These are phyloP conservation scores for Phaeosphaeria sp. DNA, from an alignment of 2,329 filamentous ascomycete genomes.

Conservation along the genomic window DNA sequence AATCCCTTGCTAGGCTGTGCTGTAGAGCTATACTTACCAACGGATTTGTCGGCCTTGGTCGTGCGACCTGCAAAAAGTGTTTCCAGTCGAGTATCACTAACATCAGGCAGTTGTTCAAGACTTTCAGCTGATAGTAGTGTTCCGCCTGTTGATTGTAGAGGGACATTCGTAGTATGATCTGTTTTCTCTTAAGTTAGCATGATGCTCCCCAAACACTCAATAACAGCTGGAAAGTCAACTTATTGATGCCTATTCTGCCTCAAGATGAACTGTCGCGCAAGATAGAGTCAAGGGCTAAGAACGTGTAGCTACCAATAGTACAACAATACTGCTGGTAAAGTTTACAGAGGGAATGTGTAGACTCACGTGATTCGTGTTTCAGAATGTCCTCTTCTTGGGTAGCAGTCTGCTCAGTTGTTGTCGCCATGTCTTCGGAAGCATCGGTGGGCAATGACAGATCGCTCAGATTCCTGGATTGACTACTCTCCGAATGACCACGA, in stretches of 20 bases:
- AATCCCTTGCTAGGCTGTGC: background rate
- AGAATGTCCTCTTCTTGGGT: background rate
- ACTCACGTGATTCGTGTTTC: background rate
- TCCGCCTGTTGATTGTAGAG: background rate
- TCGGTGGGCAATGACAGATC: slow-evolving; percentile 25
- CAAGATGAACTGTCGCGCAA: too few species aligned
- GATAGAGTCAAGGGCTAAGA: too few species aligned
- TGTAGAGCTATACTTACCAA: background rate
- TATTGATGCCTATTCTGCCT: background rate
- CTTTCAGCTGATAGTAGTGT: slow-evolving; percentile 28
- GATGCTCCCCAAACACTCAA: background rate
- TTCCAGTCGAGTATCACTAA: slow-evolving; percentile 27
- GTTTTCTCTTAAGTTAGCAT: background rate
- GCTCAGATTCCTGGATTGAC: slow-evolving; percentile 24
- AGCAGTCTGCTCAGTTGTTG: background rate
- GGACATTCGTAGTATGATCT: background rate
- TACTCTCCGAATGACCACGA: slow-evolving; percentile 27
- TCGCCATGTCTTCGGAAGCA: slow-evolving; percentile 2
- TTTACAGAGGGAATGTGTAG: background rate
- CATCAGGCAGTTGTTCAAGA: slow-evolving; percentile 35
- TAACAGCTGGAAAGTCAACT: background rate
- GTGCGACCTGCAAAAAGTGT: slow-evolving; percentile 15
- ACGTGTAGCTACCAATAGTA: too few species aligned
- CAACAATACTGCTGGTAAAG: background rate
- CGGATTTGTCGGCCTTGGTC: background rate